phyloP scores from a whole-genome alignment of 2,329 filamentous ascomycete species.

The Neofusicoccum parvum region DNA sequence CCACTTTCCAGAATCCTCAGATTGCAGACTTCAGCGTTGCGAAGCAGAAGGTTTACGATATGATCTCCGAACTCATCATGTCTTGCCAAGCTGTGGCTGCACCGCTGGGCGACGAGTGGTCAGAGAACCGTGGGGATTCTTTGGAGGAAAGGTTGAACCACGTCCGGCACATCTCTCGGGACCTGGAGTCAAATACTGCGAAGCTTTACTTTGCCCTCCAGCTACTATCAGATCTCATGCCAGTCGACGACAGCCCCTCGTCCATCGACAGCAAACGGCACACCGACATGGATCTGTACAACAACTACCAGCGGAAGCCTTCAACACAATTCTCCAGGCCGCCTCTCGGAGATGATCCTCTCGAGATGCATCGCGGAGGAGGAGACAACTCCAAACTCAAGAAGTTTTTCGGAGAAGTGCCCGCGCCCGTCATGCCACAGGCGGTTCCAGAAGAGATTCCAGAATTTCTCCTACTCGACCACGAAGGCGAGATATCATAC shows the following conservation, averaged over 20 bases:
- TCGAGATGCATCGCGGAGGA: slow-evolving; percentile 38
- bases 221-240: slow-evolving; percentile 80
- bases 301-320: slow-evolving; percentile 32
- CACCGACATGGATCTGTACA: slow-evolving; percentile 40
- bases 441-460: slow-evolving; percentile 73
- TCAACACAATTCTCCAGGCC: slow-evolving; percentile 49
- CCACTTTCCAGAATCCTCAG: slow-evolving; percentile 80
- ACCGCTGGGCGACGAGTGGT: slow-evolving; percentile 92
- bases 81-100: slow-evolving; percentile 90
- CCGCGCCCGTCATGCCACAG: slow-evolving; percentile 46
- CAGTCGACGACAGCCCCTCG: slow-evolving; percentile 37
- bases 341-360: slow-evolving; percentile 46
- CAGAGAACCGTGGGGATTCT: slow-evolving; percentile 85
- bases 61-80: slow-evolving; percentile 84
- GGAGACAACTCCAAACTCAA: slow-evolving; percentile 52
- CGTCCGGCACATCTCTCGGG: slow-evolving; percentile 74
- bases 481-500: slow-evolving; percentile 87
- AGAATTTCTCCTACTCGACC: slow-evolving; percentile 81
- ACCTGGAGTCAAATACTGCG: slow-evolving; percentile 82
- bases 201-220: slow-evolving; percentile 88
- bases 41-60: slow-evolving; percentile 93
- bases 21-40: slow-evolving; percentile 84
- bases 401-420: slow-evolving; percentile 56
- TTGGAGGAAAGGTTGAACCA: slow-evolving; percentile 83
- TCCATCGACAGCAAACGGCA: slow-evolving; percentile 43